Conservation (phyloP, 1,284 basidiomycete genomes). For the Termitomyces sp. region DNA sequence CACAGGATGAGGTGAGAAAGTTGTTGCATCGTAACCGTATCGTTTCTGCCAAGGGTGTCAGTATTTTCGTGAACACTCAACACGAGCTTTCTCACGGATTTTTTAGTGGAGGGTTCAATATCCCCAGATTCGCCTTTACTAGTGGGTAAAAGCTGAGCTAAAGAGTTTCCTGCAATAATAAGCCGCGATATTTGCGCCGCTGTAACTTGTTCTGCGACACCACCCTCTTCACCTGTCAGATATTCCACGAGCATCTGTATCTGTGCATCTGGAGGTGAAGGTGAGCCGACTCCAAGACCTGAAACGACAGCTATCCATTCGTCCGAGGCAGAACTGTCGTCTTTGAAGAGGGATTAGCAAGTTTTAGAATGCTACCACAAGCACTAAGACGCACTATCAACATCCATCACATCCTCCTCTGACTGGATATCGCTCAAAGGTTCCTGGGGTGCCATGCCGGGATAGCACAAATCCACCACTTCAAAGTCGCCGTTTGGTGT, state of each 20-base stretch:
- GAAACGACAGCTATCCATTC: conserved; percentile 83
- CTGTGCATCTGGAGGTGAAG: conserved; percentile 64
- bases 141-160: conserved; percentile 46
- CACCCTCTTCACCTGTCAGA: conserved; percentile 81
- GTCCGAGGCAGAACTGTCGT: conserved; percentile 29
- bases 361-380: background rate
- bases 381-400: conserved; percentile 37
- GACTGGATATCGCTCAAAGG: conserved; percentile 21
- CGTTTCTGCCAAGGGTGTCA: conserved; percentile 39
- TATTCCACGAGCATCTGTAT: conserved; percentile 84
- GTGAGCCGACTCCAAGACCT: conserved; percentile 70
- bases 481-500: conserved; percentile 89
- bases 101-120: conserved; percentile 49
- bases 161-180: conserved; percentile 83
- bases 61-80: background rate
- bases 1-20: conserved; percentile 73
- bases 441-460: conserved; percentile 72
- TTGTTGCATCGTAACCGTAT: conserved; percentile 55
- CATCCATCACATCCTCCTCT: conserved; percentile 37
- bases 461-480: conserved; percentile 85
- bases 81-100: conserved; percentile 40
- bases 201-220: conserved; percentile 55
- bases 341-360: conserved; percentile 6
- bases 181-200: conserved; percentile 75
- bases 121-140: conserved; percentile 31